Percentiles rank a stretch among this genome's conserved stretches.
phyloP scores from a whole-genome alignment of 495 filamentous ascomycete genomes.

The Acidomyces sp. region DNA sequence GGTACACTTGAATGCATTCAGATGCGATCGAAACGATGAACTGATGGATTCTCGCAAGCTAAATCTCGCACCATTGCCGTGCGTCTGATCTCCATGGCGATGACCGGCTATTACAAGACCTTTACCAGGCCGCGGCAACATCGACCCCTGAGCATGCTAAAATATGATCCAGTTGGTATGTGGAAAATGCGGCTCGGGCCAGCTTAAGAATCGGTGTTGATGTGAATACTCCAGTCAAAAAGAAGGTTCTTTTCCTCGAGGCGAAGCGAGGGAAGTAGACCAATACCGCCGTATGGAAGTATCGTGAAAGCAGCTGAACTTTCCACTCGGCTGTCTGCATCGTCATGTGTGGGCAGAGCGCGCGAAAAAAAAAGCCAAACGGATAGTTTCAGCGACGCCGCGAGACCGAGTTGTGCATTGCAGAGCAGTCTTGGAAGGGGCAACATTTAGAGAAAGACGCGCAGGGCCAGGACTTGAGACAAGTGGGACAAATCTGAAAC shows the following conservation, averaged over 20 bases:
- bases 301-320: too few species aligned
- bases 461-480: too few species aligned
- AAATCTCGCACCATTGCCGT: constrained; percentile 89
- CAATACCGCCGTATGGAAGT: too few species aligned
- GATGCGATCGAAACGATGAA: not conserved
- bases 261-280: constrained; percentile 69
- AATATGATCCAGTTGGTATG: constrained; percentile 97
- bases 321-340: too few species aligned
- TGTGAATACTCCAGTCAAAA: constrained; percentile 42
- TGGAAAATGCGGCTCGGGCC: not conserved
- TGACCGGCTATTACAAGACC: constrained; percentile 94
- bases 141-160: constrained; percentile 86
- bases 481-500: too few species aligned
- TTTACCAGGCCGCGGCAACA: constrained; percentile 68
- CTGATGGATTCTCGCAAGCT: constrained; percentile 35
- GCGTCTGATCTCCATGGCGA: constrained; percentile 93
- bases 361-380: too few species aligned
- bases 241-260: constrained; percentile 86
- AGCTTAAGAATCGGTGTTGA: constrained; percentile 4
- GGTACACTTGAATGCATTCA: constrained; percentile 2
- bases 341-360: too few species aligned
- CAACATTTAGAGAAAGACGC: too few species aligned
- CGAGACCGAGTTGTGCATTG: too few species aligned
- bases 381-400: too few species aligned
- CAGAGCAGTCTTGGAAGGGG: too few species aligned